A percentile compares a stretch with the other conserved stretches of the same genome.
These are phyloP conservation scores for Mycena metata DNA, from an alignment of 768 basidiomycete species.

Conservation along the genomic window DNA sequence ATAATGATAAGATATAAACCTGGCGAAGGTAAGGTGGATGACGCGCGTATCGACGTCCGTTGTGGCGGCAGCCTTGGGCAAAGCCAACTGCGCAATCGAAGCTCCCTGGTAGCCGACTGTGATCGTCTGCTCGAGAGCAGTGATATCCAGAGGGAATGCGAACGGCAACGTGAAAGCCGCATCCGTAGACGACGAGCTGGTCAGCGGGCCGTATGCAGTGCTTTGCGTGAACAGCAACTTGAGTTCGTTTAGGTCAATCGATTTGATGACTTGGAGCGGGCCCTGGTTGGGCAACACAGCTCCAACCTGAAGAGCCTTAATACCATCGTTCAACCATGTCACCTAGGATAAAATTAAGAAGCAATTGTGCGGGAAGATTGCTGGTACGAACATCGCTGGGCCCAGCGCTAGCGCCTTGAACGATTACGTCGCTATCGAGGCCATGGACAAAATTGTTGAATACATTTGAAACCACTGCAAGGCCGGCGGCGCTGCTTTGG, in stretches of 20 bases:
- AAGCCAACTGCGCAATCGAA: constrained; percentile 69
- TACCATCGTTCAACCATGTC: constrained; percentile 80
- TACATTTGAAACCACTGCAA: constrained; percentile 70
- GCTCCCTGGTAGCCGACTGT: constrained; percentile 64
- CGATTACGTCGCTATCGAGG: constrained; percentile 68
- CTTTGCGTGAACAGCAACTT: constrained; percentile 68
- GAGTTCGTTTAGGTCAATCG: constrained; percentile 71
- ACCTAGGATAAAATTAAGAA: constrained; percentile 56
- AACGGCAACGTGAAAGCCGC: constrained; percentile 79
- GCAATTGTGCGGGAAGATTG: not conserved
- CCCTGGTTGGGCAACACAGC: constrained; percentile 77
- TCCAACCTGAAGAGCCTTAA: constrained; percentile 70
- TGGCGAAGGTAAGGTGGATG: constrained; percentile 69
- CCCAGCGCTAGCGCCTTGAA: constrained; percentile 72
- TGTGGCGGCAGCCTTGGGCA: constrained; percentile 67
- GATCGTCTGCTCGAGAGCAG: constrained; percentile 71
- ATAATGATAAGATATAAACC: constrained; percentile 13
- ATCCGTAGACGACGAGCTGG: constrained; percentile 71
- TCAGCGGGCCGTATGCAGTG: constrained; percentile 69
- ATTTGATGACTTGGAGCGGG: constrained; percentile 71
- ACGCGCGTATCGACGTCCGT: constrained; percentile 76
- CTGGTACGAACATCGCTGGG: constrained; percentile 62
- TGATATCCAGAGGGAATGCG: constrained; percentile 77
- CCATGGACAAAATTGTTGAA: constrained; percentile 84
- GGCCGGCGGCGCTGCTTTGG: constrained; percentile 64